These are phyloP conservation scores for Thraustotheca clavata DNA, from an alignment of 352 stramenopile genomes.

Conservation along the genomic window DNA sequence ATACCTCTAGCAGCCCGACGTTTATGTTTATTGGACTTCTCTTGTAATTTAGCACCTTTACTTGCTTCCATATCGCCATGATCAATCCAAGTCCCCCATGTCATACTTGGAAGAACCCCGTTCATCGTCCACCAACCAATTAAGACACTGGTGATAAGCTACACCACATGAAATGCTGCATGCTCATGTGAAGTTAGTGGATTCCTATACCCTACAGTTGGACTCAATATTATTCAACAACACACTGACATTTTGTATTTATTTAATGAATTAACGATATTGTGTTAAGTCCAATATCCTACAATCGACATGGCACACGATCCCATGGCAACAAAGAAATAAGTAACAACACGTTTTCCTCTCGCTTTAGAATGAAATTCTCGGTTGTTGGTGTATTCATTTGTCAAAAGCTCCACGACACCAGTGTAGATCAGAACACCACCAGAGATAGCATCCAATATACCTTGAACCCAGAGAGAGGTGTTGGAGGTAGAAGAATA, in stretches of 20 bases:
- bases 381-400: constrained; percentile 59
- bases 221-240: no score
- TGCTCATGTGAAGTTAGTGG: no score
- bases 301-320: constrained; percentile 2
- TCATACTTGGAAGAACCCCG: constrained; percentile 50
- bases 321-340: not conserved
- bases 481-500: constrained; percentile 42
- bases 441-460: constrained; percentile 52
- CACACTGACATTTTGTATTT: no score
- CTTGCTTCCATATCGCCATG: not conserved
- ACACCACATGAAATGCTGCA: no score
- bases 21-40: constrained; percentile 31
- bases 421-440: constrained; percentile 66
- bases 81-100: constrained; percentile 60
- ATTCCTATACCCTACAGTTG: no score
- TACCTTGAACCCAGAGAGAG: constrained; percentile 48
- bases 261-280: no score
- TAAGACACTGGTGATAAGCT: not conserved
- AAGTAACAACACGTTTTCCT: not conserved
- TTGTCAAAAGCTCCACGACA: constrained; percentile 52
- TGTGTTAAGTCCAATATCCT: not conserved
- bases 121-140: constrained; percentile 65
- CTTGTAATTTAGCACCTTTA: not conserved
- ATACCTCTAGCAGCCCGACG: constrained; percentile 46
- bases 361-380: constrained; percentile 28